Conservation (phyloP, 2,329 filamentous ascomycete species). For the Aspergillus fructus region DNA sequence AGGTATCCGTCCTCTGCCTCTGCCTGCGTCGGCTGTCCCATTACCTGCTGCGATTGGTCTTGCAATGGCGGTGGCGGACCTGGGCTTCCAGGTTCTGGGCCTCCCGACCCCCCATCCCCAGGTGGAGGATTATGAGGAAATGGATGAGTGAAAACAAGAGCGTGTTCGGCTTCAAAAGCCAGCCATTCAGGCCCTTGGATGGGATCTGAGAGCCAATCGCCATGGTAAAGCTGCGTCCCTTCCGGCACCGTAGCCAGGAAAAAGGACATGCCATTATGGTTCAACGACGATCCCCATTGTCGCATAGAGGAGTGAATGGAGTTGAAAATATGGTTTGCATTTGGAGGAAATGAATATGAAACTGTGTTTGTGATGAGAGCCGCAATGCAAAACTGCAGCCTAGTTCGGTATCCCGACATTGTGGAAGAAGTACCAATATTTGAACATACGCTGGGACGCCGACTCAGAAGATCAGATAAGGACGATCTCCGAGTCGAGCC, state of each 20-base stretch:
- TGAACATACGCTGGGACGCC: neutral
- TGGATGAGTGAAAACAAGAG: constrained; percentile 60
- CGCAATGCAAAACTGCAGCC: neutral
- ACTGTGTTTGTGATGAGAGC: neutral
- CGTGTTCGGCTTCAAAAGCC: constrained; percentile 75
- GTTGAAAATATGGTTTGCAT: constrained; percentile 70
- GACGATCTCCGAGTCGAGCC: neutral
- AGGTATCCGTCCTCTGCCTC: constrained; percentile 53
- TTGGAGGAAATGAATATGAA: constrained; percentile 26
- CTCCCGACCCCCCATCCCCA: neutral
- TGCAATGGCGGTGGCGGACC: neutral
- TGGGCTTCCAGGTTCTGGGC: neutral
- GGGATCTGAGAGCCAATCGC: constrained; percentile 46
- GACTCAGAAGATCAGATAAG: constrained; percentile 2
- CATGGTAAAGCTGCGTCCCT: constrained; percentile 69
- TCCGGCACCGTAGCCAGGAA: constrained; percentile 65
- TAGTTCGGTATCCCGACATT: neutral
- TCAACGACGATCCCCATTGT: constrained; percentile 70
- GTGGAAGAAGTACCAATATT: neutral
- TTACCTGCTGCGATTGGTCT: neutral
- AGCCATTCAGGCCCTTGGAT: constrained; percentile 66
- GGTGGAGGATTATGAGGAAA: constrained; percentile 12
- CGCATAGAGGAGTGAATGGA: constrained; percentile 69
- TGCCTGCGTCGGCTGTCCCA: neutral
- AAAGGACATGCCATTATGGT: constrained; percentile 74